phyloP scores from a whole-genome alignment of 768 basidiomycete species.

The Lactifluus echinatus region DNA sequence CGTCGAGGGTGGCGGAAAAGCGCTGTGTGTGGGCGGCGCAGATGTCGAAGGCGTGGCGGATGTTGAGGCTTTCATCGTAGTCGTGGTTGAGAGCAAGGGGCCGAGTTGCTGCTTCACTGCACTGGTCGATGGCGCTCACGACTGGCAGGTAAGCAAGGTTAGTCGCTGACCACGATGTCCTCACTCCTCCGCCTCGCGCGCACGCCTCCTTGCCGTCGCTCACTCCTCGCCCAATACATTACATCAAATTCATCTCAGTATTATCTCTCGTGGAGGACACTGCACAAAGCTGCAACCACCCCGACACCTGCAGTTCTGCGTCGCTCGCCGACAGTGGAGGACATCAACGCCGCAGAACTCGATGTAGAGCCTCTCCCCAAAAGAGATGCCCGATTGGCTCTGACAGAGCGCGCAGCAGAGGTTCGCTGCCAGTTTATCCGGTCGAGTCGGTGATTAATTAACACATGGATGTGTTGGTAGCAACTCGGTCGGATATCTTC shows the following conservation, averaged over 20 bases:
- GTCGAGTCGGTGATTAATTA: background rate
- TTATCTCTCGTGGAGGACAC: background rate
- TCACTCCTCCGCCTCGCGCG: background rate
- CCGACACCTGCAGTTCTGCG: slow-evolving; percentile 32
- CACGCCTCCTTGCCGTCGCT: background rate
- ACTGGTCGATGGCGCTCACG: too few relatives aligned
- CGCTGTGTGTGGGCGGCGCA: slow-evolving; percentile 46
- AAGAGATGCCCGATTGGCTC: slow-evolving; percentile 43
- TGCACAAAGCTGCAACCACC: background rate
- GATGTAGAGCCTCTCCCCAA: slow-evolving; percentile 51
- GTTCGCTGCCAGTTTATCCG: slow-evolving; percentile 30
- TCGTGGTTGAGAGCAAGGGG: background rate
- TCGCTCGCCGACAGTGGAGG: slow-evolving; percentile 26
- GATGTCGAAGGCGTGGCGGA: slow-evolving; percentile 23
- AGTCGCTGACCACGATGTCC: background rate
- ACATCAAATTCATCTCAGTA: background rate
- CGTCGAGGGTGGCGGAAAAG: slow-evolving; percentile 59
- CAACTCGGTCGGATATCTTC: slow-evolving; percentile 67
- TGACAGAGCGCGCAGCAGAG: slow-evolving; percentile 73
- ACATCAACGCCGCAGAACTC: slow-evolving; percentile 52
- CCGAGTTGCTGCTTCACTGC: too few relatives aligned
- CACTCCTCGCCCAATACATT: background rate
- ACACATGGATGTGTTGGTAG: slow-evolving; percentile 32
- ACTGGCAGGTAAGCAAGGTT: too few relatives aligned
- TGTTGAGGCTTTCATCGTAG: slow-evolving; percentile 19